phyloP scores from a whole-genome alignment of 257 asterid species.

The Anisodus tanguticus region DNA sequence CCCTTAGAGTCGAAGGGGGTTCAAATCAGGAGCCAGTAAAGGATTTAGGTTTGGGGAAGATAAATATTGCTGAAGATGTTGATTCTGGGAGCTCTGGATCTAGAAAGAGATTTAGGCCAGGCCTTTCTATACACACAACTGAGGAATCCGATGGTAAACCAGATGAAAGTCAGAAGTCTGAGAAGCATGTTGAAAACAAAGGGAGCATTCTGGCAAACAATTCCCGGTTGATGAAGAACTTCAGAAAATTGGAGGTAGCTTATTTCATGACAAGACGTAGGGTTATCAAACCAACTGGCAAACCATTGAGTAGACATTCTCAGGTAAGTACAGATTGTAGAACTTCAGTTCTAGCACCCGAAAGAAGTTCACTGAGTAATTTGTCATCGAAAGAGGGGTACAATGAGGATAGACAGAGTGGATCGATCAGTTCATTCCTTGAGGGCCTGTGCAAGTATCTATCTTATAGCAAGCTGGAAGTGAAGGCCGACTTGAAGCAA shows the following conservation, averaged over 20 bases:
- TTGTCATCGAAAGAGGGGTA: constrained; percentile 56
- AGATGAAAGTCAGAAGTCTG: constrained; percentile 44
- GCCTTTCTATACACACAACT: constrained; percentile 31
- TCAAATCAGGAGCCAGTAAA: constrained; percentile 48
- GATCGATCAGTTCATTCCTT: constrained; percentile 78
- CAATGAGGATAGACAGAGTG: constrained; percentile 56
- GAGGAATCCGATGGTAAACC: constrained; percentile 46
- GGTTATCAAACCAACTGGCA: constrained; percentile 46
- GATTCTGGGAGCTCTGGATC: constrained; percentile 69
- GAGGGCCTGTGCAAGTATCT: constrained; percentile 86
- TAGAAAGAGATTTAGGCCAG: constrained; percentile 74
- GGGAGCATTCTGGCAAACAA: constrained; percentile 56
- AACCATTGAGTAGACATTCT: constrained; percentile 54
- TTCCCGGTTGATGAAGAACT: constrained; percentile 81
- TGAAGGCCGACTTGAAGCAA: constrained; percentile 91
- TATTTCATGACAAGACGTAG: constrained; percentile 70
- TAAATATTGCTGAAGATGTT: constrained; percentile 48
- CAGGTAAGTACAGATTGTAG: constrained; percentile 52
- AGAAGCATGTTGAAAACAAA: constrained; percentile 45
- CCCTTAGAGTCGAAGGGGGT: constrained; percentile 56
- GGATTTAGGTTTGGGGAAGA: constrained; percentile 44
- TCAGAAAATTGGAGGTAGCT: constrained; percentile 78
- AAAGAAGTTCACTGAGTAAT: constrained; percentile 78
- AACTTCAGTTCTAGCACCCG: constrained; percentile 59
- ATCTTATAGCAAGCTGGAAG: constrained; percentile 74